Evolutionary conservation across 768 basidiomycete genomes (phyloP).

Genomic region (Arthromyces matolae): DNA sequence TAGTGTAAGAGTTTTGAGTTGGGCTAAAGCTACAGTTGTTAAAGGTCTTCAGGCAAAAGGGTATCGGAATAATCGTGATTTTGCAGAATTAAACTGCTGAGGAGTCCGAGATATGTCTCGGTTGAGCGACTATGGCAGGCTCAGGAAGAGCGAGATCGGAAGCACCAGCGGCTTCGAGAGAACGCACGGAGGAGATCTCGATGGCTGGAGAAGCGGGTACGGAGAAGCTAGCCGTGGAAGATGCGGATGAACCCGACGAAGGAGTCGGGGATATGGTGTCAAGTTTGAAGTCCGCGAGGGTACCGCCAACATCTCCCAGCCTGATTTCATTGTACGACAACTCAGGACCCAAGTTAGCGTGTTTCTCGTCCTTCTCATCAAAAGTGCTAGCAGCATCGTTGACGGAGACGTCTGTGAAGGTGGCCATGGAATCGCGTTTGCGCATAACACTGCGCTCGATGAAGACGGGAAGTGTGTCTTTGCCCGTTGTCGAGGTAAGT

Average conservation of each 20-base stretch:
- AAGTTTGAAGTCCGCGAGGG: slow-evolving; percentile 33
- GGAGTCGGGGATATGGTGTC: slow-evolving; percentile 28
- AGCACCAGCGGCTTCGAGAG: slow-evolving; percentile 2
- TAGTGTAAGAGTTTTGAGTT: slow-evolving; percentile 6
- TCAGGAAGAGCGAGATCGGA: slow-evolving; percentile 8
- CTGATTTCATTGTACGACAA: slow-evolving; percentile 34
- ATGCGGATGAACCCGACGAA: slow-evolving; percentile 34
- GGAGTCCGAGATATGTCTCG: slow-evolving; percentile 10
- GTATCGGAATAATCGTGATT: slow-evolving; percentile 3
- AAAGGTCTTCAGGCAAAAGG: background rate
- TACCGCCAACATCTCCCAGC: slow-evolving; percentile 36
- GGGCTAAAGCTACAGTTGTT: slow-evolving; percentile 19
- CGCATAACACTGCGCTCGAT: slow-evolving; percentile 41
- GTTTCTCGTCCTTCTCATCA: slow-evolving; percentile 28
- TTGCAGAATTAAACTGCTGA: slow-evolving; percentile 6
- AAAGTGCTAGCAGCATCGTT: slow-evolving; percentile 37
- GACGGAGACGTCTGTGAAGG: slow-evolving; percentile 43
- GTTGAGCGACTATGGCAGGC: background rate
- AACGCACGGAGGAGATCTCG: slow-evolving; percentile 29
- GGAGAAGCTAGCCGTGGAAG: slow-evolving; percentile 32
- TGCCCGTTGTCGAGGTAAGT: slow-evolving; percentile 18
- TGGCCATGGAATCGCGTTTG: slow-evolving; percentile 47
- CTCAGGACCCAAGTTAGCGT: slow-evolving; percentile 26
- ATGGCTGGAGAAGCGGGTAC: slow-evolving; percentile 15
- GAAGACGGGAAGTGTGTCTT: slow-evolving; percentile 38